Evolutionary conservation across 1,284 basidiomycete species (phyloP).

Genomic region (Acaromyces ingoldii): DNA sequence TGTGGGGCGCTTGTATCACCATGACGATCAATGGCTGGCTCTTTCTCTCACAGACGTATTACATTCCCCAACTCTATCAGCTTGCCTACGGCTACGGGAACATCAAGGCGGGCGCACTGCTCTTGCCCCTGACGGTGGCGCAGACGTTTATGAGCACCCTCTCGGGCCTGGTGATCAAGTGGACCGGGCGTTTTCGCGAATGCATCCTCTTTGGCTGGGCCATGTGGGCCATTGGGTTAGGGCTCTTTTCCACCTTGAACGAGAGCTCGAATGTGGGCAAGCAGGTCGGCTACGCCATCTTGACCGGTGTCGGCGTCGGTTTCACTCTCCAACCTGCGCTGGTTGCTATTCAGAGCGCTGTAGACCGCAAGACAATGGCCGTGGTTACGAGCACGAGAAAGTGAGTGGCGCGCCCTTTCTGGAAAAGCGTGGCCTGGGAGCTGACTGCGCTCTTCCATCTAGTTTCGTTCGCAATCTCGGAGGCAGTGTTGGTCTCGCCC

Average conservation of each 20-base stretch:
- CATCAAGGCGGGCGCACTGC: slow-evolving; percentile 61
- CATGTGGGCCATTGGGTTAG: slow-evolving; percentile 52
- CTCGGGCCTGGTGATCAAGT: slow-evolving; percentile 63
- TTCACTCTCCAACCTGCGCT: slow-evolving; percentile 53
- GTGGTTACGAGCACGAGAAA: too few species aligned
- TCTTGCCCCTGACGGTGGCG: slow-evolving; percentile 58
- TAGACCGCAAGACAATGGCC: slow-evolving; percentile 59
- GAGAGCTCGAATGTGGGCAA: slow-evolving; percentile 57
- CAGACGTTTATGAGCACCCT: slow-evolving; percentile 29
- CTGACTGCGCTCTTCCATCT: too few species aligned
- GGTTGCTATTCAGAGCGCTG: slow-evolving; percentile 67
- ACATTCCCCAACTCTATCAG: slow-evolving; percentile 72
- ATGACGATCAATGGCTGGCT: slow-evolving; percentile 26
- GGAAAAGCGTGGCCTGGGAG: too few species aligned
- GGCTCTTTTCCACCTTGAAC: slow-evolving; percentile 63
- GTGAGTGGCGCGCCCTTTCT: slow-evolving; percentile 37
- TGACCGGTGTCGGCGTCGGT: slow-evolving; percentile 66
- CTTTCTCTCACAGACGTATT: slow-evolving; percentile 51
- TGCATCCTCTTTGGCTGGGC: slow-evolving; percentile 65
- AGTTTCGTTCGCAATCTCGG: slow-evolving; percentile 66
- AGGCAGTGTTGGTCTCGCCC: slow-evolving; percentile 62
- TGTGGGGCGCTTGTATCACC: slow-evolving; percentile 64
- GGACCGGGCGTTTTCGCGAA: slow-evolving; percentile 64
- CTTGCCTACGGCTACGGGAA: slow-evolving; percentile 64
- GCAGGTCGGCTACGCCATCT: slow-evolving; percentile 63